Evolutionary conservation across 148 eudicot genomes (phyloP).

Genomic region (Rhododendron henanense): DNA sequence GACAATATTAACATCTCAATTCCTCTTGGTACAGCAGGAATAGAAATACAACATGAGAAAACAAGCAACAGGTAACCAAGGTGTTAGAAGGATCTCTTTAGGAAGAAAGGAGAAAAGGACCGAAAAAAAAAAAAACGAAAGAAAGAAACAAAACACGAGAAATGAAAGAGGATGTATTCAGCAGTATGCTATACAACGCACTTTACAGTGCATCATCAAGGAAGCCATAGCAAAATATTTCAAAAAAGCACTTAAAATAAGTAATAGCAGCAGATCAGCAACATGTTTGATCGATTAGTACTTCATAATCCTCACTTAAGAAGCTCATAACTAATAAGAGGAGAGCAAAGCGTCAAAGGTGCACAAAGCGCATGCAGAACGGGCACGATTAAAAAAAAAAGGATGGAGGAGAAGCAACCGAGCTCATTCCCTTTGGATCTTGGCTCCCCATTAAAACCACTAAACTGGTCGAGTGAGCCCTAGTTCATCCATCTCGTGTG

Average conservation of each 20-base stretch:
- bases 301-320: background rate
- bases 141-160: background rate
- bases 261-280: background rate
- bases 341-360: background rate
- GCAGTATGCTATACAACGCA: background rate
- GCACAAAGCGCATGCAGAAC: background rate
- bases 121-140: background rate
- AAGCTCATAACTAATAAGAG: background rate
- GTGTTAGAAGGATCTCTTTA: background rate
- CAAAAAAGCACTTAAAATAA: background rate
- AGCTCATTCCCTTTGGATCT: background rate
- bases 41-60: background rate
- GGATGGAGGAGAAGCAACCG: background rate
- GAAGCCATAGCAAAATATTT: background rate
- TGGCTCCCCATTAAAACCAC: background rate
- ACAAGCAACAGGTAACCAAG: background rate
- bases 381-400: background rate
- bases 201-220: background rate
- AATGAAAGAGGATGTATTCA: background rate
- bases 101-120: background rate
- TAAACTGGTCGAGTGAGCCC: background rate
- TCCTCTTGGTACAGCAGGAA: background rate
- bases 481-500: background rate
- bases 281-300: conserved; percentile 1
- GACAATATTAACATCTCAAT: background rate